Percentiles rank a stretch among this genome's conserved stretches.
phyloP scores from a whole-genome alignment of 805 yeast species.

The Candida argentea region DNA sequence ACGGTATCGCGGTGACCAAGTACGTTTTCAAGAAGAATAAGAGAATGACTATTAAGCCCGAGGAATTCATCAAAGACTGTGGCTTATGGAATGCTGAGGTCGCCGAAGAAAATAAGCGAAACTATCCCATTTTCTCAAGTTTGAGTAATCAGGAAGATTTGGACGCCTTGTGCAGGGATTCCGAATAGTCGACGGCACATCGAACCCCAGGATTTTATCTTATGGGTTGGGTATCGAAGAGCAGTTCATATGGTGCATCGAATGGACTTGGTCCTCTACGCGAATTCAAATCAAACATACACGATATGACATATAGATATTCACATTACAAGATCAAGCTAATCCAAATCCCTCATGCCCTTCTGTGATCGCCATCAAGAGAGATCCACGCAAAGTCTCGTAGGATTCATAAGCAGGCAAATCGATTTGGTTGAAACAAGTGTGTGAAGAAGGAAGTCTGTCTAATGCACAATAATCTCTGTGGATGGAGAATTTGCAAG shows the following conservation, averaged over 20 bases:
- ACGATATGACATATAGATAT: neutral
- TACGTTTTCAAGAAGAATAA: constrained; percentile 70
- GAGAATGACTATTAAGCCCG: constrained; percentile 64
- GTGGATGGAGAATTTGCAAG: constrained; percentile 79
- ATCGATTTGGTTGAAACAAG: constrained; percentile 93
- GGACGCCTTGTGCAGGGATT: constrained; percentile 4
- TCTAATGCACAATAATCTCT: constrained; percentile 80
- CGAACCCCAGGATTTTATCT: too few species aligned
- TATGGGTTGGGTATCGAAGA: too few species aligned
- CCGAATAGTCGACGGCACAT: too few species aligned
- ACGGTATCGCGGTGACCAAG: constrained; percentile 61
- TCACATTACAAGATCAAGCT: constrained; percentile 27
- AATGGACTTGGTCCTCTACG: neutral
- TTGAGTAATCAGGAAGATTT: constrained; percentile 14
- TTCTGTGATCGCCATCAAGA: constrained; percentile 80
- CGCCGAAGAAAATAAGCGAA: constrained; percentile 28
- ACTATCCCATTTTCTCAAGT: constrained; percentile 28
- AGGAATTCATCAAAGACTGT: constrained; percentile 42
- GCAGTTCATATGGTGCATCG: too few species aligned
- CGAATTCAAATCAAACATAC: neutral
- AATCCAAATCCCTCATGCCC: constrained; percentile 96
- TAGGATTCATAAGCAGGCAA: constrained; percentile 88
- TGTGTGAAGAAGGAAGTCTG: constrained; percentile 89
- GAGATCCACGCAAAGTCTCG: constrained; percentile 71
- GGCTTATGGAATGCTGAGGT: constrained; percentile 48